Evolutionary conservation across 2,329 filamentous ascomycete species (phyloP).

Genomic region (Aspergillus intermedius): DNA sequence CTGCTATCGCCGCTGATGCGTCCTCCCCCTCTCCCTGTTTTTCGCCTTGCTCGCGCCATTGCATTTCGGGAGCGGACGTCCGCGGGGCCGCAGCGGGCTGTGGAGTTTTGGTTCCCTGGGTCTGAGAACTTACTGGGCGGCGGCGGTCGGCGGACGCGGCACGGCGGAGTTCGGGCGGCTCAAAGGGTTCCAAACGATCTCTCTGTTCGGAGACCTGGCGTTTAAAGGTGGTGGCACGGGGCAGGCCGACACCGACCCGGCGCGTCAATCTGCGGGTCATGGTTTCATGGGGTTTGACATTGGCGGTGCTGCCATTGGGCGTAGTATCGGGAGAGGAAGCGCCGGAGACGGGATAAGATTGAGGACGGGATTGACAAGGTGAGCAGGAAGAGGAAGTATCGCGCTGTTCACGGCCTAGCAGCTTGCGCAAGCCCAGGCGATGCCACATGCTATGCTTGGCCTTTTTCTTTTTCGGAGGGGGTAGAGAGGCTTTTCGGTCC

Average conservation of each 20-base stretch:
- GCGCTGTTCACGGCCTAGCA: conserved; percentile 37
- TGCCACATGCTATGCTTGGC: conserved; percentile 42
- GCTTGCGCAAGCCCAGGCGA: conserved; percentile 36
- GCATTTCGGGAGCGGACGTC: conserved; percentile 37
- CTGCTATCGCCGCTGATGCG: neutral
- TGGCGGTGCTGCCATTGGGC: conserved; percentile 10
- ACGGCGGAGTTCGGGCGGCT: conserved; percentile 55
- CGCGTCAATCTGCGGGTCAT: conserved; percentile 32
- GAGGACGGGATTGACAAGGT: conserved; percentile 14
- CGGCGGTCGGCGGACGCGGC: conserved; percentile 55
- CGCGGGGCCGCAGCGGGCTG: conserved; percentile 31
- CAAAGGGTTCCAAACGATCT: conserved; percentile 62
- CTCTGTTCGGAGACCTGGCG: conserved; percentile 76
- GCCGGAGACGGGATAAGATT: conserved; percentile 10
- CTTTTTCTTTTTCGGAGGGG: no score
- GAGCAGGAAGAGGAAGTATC: conserved; percentile 7
- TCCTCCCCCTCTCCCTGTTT: neutral
- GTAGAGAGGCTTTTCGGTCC: neutral
- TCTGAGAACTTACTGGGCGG: conserved; percentile 35
- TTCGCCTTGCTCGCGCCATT: conserved; percentile 25
- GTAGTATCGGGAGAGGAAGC: conserved; percentile 4
- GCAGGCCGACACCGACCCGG: conserved; percentile 67
- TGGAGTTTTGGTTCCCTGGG: conserved; percentile 40
- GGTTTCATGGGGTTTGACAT: conserved; percentile 21
- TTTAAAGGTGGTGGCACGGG: conserved; percentile 70